Evolutionary conservation across 805 yeast species (phyloP), one percentile per base, ranked within the genome.

Genomic region (Hanseniaspora nectarophila): DNA sequence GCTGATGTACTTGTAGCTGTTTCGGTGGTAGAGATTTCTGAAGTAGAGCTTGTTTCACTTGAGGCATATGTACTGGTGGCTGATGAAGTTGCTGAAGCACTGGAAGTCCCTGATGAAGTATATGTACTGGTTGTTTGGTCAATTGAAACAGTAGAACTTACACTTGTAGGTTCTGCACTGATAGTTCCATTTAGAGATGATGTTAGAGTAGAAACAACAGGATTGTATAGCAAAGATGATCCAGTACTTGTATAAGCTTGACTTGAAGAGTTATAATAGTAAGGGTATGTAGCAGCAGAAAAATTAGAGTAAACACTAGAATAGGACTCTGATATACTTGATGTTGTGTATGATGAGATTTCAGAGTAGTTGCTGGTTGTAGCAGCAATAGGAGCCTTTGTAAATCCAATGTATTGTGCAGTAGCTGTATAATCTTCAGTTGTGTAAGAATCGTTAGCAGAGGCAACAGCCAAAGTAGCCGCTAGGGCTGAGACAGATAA

Each of bases 391-490:
- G 52, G 33, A 13, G 51, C 50, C 52, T 60, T 60, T 42, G 54
- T 54, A 28, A 57, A 49, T 9, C 50, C 43, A 18, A 50, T 31
- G 18, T 43, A 52, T 18, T 54, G 39, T 4, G 60, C 59, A 10
- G 59, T 56, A 5, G 57, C 60, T 13, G 60, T 56, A 42, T 56
- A 56, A 32, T 59, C 59, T n/a, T 56, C 56, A 15, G 57, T 56
- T 21, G 43, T 51, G n/a, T 60, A 56, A 12, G 58, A 53, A 24
- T 57, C 51, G 10, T 58, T 59, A 23, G 56, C 39, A 23, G 55
- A 58, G 13, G 51, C 50, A 15, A 59, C 51, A 12, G 57, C 56
- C 23, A 40, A 26, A n/a, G 39, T 48, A 18, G 43, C 48, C 12
- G 42, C 52, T 26, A 51, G 37, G 5, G 51, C 31, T 23, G 54